These are phyloP conservation scores for Fusarium penzigii DNA, from an alignment of 2,329 filamentous ascomycete species.

Conservation along the genomic window DNA sequence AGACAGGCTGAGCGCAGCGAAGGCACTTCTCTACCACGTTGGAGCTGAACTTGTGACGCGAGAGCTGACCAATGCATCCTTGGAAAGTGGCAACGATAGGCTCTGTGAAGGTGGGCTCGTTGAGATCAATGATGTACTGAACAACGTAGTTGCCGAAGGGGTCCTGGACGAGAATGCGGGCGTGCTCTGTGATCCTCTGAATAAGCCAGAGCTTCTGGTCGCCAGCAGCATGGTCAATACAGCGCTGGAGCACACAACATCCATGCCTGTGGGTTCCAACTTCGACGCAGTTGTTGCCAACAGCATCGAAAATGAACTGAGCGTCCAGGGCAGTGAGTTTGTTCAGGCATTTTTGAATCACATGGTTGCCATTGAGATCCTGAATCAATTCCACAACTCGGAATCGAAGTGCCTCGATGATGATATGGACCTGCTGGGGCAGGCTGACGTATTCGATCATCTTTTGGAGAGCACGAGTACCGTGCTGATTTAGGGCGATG, in stretches of 20 bases:
- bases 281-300: conserved; percentile 80
- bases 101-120: conserved; percentile 83
- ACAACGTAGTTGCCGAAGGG: conserved; percentile 99
- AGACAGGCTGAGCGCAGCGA: conserved; percentile 74
- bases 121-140: conserved; percentile 96
- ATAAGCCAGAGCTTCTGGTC: conserved; percentile 88
- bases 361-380: conserved; percentile 97
- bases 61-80: conserved; percentile 69
- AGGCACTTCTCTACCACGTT: conserved; percentile 98
- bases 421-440: conserved; percentile 79
- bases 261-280: conserved; percentile 97
- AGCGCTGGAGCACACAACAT: conserved; percentile 96
- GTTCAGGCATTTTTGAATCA: conserved; percentile 98
- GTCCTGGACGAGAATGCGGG: conserved; percentile 89
- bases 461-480: conserved; percentile 94
- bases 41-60: conserved; percentile 98
- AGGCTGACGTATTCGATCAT: conserved; percentile 98
- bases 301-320: conserved; percentile 96
- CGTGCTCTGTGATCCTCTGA: conserved; percentile 81
- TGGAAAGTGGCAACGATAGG: conserved; percentile 82
- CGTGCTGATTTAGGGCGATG: conserved; percentile 96
- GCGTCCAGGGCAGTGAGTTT: conserved; percentile 82
- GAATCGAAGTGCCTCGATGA: conserved; percentile 79
- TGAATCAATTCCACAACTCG: conserved; percentile 94
- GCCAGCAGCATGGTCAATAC: conserved; percentile 94